A percentile compares a stretch with the other conserved stretches of the same genome.
Evolutionary conservation across 495 filamentous ascomycete genomes (phyloP).

Genomic region (Daldinia bambusicola): DNA sequence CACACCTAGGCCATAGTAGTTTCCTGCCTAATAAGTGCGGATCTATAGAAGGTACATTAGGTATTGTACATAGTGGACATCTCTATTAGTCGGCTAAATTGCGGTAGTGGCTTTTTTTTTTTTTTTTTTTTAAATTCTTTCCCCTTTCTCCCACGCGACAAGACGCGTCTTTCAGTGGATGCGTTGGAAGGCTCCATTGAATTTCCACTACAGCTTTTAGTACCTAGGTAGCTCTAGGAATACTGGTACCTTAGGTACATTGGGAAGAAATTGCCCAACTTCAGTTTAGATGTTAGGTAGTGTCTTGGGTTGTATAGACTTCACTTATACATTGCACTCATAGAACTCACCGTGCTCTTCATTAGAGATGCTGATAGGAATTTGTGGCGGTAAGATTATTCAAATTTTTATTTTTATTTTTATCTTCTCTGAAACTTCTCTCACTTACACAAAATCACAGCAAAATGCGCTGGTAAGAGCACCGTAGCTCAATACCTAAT

Average conservation of each 20-base stretch:
- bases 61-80: neutral
- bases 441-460: slow-evolving; percentile 57
- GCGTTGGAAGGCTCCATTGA: neutral
- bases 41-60: neutral
- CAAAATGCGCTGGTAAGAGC: slow-evolving; percentile 89
- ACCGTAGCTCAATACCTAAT: slow-evolving; percentile 86
- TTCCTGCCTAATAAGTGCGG: neutral
- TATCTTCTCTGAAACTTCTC: slow-evolving; percentile 28
- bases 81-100: slow-evolving; percentile 14
- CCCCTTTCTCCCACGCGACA: slow-evolving; percentile 7
- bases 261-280: slow-evolving; percentile 5
- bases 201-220: too few relatives aligned
- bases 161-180: slow-evolving; percentile 19
- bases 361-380: slow-evolving; percentile 83
- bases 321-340: slow-evolving; percentile 2
- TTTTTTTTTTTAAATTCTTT: slow-evolving; percentile 5
- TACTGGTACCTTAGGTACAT: neutral
- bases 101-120: slow-evolving; percentile 16
- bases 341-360: neutral
- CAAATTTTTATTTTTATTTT: slow-evolving; percentile 11
- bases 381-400: slow-evolving; percentile 80
- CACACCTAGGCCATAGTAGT: neutral
- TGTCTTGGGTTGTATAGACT: slow-evolving; percentile 1
- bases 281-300: too few relatives aligned
- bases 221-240: neutral